Percentiles rank a stretch among this genome's conserved stretches.
Conservation (phyloP, 306 rosid species). For the Quercus bicolor region DNA sequence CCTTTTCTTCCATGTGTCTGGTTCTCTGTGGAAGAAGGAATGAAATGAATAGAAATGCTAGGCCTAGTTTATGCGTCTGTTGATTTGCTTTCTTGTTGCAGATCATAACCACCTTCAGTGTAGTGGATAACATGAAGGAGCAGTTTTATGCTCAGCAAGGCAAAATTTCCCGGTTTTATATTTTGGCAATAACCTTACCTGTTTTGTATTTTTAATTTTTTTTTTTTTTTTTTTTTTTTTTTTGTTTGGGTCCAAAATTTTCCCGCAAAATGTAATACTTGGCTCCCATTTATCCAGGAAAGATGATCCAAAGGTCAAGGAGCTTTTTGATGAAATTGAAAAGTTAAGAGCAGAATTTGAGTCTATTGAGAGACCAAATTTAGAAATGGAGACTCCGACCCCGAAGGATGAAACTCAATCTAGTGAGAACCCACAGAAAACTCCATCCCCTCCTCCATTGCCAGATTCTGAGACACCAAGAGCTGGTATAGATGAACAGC, state of each 20-base stretch:
- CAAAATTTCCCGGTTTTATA: slow-evolving; percentile 58
- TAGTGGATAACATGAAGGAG: slow-evolving; percentile 89
- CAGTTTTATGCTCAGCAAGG: slow-evolving; percentile 71
- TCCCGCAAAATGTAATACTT: slow-evolving; percentile 3
- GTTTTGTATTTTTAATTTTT: too few species aligned
- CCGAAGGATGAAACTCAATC: slow-evolving; percentile 47
- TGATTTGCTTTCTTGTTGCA: slow-evolving; percentile 39
- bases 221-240: slow-evolving; percentile 4
- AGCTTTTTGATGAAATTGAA: slow-evolving; percentile 67
- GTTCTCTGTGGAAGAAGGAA: slow-evolving; percentile 10
- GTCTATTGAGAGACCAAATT: slow-evolving; percentile 75
- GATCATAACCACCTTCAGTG: slow-evolving; percentile 95
- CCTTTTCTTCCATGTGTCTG: slow-evolving; percentile 3
- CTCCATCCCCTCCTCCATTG: slow-evolving; percentile 22
- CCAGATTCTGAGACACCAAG: slow-evolving; percentile 29
- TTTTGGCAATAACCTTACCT: not conserved
- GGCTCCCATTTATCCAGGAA: slow-evolving; percentile 52
- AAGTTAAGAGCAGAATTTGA: slow-evolving; percentile 66
- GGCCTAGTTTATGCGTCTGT: not conserved
- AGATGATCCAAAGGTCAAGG: slow-evolving; percentile 65
- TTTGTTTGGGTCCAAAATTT: not conserved
- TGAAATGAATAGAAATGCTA: not conserved
- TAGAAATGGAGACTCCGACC: slow-evolving; percentile 70
- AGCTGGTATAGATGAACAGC: slow-evolving; percentile 33
- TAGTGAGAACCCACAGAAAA: slow-evolving; percentile 35